Conservation (phyloP, 78 protist species). For the Dictyostelium citrinum region DNA sequence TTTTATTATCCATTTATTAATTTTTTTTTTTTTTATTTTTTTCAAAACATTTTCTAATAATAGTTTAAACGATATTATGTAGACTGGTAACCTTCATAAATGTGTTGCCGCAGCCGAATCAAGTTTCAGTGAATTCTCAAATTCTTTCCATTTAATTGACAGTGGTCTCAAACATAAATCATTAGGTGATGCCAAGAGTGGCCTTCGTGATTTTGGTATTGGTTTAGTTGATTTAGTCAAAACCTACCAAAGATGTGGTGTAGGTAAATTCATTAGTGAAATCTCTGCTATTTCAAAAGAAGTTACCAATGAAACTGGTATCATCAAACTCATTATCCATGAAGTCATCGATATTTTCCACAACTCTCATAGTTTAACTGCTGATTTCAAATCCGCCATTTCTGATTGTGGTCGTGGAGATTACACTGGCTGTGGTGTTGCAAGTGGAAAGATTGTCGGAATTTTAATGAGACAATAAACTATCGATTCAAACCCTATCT, state of each 20-base stretch:
- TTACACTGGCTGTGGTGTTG: constrained; percentile 16
- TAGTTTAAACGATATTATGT: not conserved
- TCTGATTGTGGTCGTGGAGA: not conserved
- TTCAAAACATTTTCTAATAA: not conserved
- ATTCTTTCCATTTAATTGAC: not conserved
- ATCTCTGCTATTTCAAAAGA: constrained; percentile 4
- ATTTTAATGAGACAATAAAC: constrained; percentile 8
- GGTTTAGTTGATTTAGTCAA: constrained; percentile 2
- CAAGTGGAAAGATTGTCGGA: constrained; percentile 18
- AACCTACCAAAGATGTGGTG: constrained; percentile 35
- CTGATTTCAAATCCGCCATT: constrained; percentile 38
- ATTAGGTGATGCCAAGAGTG: not conserved
- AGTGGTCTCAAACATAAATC: not conserved
- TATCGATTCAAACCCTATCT: not conserved
- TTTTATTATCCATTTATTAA: too few species aligned
- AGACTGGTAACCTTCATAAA: not conserved
- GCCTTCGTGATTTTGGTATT: constrained; percentile 20
- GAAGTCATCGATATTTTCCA: constrained; percentile 63
- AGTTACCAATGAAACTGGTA: constrained; percentile 3
- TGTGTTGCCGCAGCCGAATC: not conserved
- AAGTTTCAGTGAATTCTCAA: not conserved
- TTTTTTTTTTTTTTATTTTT: not conserved
- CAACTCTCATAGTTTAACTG: constrained; percentile 25
- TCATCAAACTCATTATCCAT: constrained; percentile 8
- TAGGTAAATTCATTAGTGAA: constrained; percentile 9